These are phyloP conservation scores for Xylaria longipes DNA, from an alignment of 495 filamentous ascomycete genomes.

Conservation along the genomic window DNA sequence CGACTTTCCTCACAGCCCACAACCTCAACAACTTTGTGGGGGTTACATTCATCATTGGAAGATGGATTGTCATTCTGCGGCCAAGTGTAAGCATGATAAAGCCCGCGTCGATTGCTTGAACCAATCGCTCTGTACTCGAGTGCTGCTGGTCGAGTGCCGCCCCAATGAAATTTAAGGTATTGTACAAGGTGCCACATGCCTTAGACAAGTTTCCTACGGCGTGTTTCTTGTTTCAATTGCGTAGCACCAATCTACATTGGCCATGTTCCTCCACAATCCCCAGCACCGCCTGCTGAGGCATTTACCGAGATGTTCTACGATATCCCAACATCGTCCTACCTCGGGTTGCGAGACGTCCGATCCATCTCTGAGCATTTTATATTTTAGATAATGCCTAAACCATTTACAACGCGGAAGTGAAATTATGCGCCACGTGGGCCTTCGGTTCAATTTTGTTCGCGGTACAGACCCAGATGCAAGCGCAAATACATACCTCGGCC, in stretches of 20 bases:
- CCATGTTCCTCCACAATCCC: not conserved
- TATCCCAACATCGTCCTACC: not conserved
- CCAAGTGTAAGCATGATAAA: not conserved
- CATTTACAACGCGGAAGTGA: not conserved
- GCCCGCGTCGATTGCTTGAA: not conserved
- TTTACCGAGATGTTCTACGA: not conserved
- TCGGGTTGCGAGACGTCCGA: not conserved
- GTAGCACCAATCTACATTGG: not conserved
- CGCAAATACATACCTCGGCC: not conserved
- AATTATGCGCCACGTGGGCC: not conserved
- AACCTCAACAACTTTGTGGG: too few relatives aligned
- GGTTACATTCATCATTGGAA: not conserved
- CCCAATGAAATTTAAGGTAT: not conserved
- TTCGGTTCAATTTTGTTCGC: not conserved
- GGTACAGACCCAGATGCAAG: not conserved
- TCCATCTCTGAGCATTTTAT: not conserved
- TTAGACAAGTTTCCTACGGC: not conserved
- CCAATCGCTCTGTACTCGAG: not conserved
- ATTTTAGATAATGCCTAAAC: not conserved
- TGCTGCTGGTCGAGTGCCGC: not conserved
- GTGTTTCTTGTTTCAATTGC: not conserved
- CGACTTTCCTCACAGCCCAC: not conserved
- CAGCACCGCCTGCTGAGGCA: not conserved
- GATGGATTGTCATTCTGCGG: not conserved
- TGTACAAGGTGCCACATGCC: not conserved